Conservation (phyloP, 78 protist genomes). For the Isochrysis galbana region DNA sequence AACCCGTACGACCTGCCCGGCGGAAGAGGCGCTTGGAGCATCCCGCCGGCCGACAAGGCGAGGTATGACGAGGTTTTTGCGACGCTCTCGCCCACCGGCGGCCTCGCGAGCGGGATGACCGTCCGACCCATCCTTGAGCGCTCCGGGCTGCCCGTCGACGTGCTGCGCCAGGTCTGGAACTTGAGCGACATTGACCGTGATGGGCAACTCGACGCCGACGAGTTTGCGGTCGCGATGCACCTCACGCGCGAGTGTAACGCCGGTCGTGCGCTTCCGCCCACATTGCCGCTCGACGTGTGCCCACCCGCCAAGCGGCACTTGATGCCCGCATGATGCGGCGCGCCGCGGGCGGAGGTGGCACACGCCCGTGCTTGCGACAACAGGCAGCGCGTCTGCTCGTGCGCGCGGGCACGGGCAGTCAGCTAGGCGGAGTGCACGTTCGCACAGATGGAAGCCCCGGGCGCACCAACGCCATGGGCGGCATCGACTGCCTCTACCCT, state of each 20-base stretch:
- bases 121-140: slow-evolving; percentile 21
- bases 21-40: not conserved
- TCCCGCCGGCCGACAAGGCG: not conserved
- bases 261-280: not conserved
- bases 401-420: no score
- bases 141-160: slow-evolving; percentile 4
- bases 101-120: not conserved
- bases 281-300: not conserved
- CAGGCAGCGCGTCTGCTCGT: no score
- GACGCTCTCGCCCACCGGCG: not conserved
- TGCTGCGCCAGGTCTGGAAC: slow-evolving; percentile 20
- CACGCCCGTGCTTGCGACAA: no score
- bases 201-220: slow-evolving; percentile 16
- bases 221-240: slow-evolving; percentile 28
- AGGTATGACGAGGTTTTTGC: not conserved
- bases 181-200: slow-evolving; percentile 6
- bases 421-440: no score
- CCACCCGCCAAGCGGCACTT: slow-evolving; percentile 13
- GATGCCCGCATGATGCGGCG: not conserved
- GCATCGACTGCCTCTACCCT: no score
- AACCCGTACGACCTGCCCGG: no score
- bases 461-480: no score
- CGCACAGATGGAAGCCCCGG: no score
- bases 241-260: not conserved
- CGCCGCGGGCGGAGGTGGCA: no score